Evolutionary conservation across 495 filamentous ascomycete species (phyloP).

Genomic region (Ascodesmis nigricans): DNA sequence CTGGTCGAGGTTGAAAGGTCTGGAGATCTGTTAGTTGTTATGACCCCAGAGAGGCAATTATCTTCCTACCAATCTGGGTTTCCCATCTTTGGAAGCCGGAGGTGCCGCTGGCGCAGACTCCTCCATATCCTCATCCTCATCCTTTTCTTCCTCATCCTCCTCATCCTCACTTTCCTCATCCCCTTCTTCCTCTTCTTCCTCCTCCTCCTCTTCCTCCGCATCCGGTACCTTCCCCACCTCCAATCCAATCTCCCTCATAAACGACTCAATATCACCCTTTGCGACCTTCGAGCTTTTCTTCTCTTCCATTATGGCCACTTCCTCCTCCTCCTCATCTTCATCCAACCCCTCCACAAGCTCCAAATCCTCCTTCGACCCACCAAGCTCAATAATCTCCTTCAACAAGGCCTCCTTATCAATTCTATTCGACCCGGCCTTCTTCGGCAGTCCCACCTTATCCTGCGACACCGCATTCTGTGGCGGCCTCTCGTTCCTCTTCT

Average conservation of each 20-base stretch:
- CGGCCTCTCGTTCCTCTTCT: conserved; percentile 1
- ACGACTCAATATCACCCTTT: conserved; percentile 11
- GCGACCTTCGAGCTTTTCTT: conserved; percentile 10
- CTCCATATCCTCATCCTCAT: conserved; percentile 8
- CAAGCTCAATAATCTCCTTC: conserved; percentile 52
- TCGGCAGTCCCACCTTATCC: conserved; percentile 1
- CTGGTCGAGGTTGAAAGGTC: conserved; percentile 54
- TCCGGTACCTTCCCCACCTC: conserved; percentile 15
- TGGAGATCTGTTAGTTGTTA: too few relatives aligned
- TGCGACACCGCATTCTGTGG: too few relatives aligned
- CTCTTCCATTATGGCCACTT: conserved; percentile 1
- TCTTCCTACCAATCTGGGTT: conserved; percentile 14
- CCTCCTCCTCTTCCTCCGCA: conserved; percentile 19
- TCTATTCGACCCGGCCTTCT: conserved; percentile 9
- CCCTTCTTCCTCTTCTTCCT: conserved; percentile 17
- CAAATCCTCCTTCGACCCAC: conserved; percentile 43
- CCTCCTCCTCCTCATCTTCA: conserved; percentile 18
- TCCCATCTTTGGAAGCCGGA: conserved; percentile 6
- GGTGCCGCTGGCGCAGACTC: conserved; percentile 6
- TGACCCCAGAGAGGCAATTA: not conserved
- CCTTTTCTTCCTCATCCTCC: conserved; percentile 2
- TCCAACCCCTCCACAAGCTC: conserved; percentile 17
- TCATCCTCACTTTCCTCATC: conserved; percentile 9
- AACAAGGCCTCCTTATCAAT: conserved; percentile 27
- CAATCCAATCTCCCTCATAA: conserved; percentile 20